Conservation (phyloP, 768 basidiomycete species). For the Vararia minispora region DNA sequence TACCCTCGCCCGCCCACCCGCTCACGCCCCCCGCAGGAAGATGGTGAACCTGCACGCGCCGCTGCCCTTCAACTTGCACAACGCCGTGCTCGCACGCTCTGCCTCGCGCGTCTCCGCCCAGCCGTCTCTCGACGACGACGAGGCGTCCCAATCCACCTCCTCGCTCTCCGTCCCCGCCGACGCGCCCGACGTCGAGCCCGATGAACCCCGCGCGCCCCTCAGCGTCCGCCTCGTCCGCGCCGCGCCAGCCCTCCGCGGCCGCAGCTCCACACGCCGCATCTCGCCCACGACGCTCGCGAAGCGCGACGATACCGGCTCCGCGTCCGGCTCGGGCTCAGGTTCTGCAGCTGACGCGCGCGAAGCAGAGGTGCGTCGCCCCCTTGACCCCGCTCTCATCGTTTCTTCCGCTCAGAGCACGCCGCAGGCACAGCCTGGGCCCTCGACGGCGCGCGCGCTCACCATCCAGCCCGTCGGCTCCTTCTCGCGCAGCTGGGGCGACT, state of each 20-base stretch:
- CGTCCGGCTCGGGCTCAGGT: slow-evolving; percentile 7
- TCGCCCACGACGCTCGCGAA: slow-evolving; percentile 9
- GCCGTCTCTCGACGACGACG: slow-evolving; percentile 21
- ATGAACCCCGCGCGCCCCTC: slow-evolving; percentile 18
- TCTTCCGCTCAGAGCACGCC: background rate
- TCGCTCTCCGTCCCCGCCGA: slow-evolving; percentile 21
- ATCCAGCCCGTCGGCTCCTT: slow-evolving; percentile 2
- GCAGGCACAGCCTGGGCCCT: background rate
- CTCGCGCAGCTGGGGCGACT: slow-evolving; percentile 4
- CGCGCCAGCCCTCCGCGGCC: slow-evolving; percentile 12
- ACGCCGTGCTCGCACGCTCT: slow-evolving; percentile 20
- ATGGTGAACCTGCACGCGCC: slow-evolving; percentile 60
- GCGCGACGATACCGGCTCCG: slow-evolving; percentile 12
- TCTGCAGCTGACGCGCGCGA: background rate
- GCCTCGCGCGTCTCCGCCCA: slow-evolving; percentile 17
- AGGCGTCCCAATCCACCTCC: slow-evolving; percentile 19
- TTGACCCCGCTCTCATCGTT: background rate
- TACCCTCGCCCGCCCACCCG: background rate
- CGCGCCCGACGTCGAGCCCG: slow-evolving; percentile 20
- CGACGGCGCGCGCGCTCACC: background rate
- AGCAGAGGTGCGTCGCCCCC: background rate
- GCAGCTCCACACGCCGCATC: slow-evolving; percentile 5
- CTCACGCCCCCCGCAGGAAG: slow-evolving; percentile 31
- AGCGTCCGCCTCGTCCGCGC: slow-evolving; percentile 20
- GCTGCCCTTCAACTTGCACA: slow-evolving; percentile 51